Conservation (phyloP, 352 stramenopile species). For the Aphanomyces cochlioides region DNA sequence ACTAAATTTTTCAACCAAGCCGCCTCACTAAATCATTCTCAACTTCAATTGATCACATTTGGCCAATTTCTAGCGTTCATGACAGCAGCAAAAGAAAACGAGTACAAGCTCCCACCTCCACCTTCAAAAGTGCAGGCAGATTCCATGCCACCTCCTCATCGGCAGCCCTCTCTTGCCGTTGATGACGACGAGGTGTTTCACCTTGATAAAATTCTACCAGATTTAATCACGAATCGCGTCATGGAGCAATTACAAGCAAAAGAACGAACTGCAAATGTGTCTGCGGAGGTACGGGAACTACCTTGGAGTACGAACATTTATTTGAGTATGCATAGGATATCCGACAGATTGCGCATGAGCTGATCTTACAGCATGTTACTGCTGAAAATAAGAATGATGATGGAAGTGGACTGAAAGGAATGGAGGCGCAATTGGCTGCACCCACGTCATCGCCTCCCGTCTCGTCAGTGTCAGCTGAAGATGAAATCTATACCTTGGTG, state of each 20-base stretch:
- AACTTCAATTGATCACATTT: conserved; percentile 12
- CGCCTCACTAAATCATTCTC: conserved; percentile 6
- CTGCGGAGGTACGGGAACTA: too few relatives aligned
- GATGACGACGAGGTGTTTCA: not conserved
- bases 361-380: conserved; percentile 6
- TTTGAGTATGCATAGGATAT: not conserved
- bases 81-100: conserved; percentile 6
- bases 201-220: not conserved
- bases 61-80: conserved; percentile 24
- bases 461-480: not conserved
- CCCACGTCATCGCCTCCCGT: not conserved
- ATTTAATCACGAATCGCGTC: not conserved
- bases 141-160: not conserved
- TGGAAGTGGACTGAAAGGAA: not conserved
- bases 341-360: conserved; percentile 8
- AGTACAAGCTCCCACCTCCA: not conserved
- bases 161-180: too few relatives aligned
- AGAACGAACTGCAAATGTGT: not conserved
- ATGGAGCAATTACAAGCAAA: not conserved
- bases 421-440: not conserved
- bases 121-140: not conserved
- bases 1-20: conserved; percentile 52
- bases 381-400: not conserved
- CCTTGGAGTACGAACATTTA: too few relatives aligned
- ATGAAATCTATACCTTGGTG: not conserved